Percentiles rank a stretch among this genome's conserved stretches.
phyloP scores from a whole-genome alignment of 768 basidiomycete species.

The Kwoniella bestiolae region DNA sequence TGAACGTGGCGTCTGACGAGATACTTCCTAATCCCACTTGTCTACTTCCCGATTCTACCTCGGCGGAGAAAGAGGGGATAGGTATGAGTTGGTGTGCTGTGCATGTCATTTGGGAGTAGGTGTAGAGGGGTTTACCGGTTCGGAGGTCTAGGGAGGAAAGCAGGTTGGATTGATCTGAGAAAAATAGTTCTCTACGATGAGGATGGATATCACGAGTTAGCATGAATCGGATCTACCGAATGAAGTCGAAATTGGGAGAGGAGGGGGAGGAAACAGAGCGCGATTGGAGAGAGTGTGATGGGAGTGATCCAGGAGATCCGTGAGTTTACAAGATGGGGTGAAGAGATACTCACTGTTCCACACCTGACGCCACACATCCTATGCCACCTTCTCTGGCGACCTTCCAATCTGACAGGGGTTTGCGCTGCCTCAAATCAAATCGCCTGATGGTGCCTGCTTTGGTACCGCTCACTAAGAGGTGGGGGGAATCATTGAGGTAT shows the following conservation, averaged over 20 bases:
- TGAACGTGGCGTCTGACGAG: slow-evolving; percentile 29
- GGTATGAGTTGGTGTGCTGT: slow-evolving; percentile 49
- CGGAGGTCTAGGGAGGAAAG: slow-evolving; percentile 50
- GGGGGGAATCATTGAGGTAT: slow-evolving; percentile 30
- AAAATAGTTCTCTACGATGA: slow-evolving; percentile 51
- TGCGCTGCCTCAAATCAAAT: slow-evolving; percentile 55
- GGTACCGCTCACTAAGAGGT: slow-evolving; percentile 51
- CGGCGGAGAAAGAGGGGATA: slow-evolving; percentile 26
- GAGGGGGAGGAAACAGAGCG: neutral
- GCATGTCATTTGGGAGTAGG: slow-evolving; percentile 41
- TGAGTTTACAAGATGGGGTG: no score
- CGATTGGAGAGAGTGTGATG: neutral
- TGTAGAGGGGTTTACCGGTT: slow-evolving; percentile 51
- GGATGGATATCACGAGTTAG: neutral
- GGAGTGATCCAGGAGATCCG: no score
- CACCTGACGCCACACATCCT: slow-evolving; percentile 39
- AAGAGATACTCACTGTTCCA: slow-evolving; percentile 46
- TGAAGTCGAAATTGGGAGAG: neutral
- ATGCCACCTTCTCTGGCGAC: slow-evolving; percentile 54
- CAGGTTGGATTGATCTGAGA: slow-evolving; percentile 49
- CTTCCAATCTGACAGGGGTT: slow-evolving; percentile 52
- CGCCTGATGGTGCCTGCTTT: slow-evolving; percentile 51
- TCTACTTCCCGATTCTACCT: neutral
- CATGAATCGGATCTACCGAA: neutral
- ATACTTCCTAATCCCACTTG: slow-evolving; percentile 21